Evolutionary conservation across 352 stramenopile species (phyloP).

Genomic region (Pythium sp.): DNA sequence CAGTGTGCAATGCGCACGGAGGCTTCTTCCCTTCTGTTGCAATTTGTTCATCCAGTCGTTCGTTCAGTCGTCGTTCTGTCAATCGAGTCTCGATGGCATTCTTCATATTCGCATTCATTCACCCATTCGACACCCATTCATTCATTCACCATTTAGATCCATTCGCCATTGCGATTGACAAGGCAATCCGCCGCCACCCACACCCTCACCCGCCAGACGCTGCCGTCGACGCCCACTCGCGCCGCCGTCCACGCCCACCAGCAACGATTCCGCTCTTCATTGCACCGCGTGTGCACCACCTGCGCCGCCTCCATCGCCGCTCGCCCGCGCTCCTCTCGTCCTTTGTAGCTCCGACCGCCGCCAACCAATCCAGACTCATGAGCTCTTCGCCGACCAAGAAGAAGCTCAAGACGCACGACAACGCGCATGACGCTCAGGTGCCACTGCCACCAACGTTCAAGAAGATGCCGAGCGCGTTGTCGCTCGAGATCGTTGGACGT

Average conservation of each 20-base stretch:
- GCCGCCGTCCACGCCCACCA: neutral
- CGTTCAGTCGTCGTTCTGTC: neutral
- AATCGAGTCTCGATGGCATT: neutral
- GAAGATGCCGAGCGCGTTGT: constrained; percentile 52
- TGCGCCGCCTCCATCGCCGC: neutral
- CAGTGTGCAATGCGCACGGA: too few species aligned
- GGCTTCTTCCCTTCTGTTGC: too few species aligned
- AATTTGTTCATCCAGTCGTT: neutral
- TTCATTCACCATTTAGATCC: neutral
- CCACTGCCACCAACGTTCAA: constrained; percentile 7
- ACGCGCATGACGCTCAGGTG: neutral
- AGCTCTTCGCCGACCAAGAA: constrained; percentile 17
- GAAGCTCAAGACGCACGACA: constrained; percentile 17
- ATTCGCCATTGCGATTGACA: neutral
- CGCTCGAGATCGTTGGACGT: constrained; percentile 41
- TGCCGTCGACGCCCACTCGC: constrained; percentile 1
- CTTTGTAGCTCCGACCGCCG: constrained; percentile 4
- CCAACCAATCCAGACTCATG: constrained; percentile 11
- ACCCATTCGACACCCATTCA: neutral
- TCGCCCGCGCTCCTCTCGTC: neutral
- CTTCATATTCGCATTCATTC: neutral
- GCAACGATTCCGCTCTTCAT: constrained; percentile 9
- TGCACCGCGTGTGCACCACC: constrained; percentile 3
- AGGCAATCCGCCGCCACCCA: constrained; percentile 1
- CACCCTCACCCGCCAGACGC: neutral